phyloP scores from a whole-genome alignment of 768 basidiomycete species.

The Pulveroboletus sp. region DNA sequence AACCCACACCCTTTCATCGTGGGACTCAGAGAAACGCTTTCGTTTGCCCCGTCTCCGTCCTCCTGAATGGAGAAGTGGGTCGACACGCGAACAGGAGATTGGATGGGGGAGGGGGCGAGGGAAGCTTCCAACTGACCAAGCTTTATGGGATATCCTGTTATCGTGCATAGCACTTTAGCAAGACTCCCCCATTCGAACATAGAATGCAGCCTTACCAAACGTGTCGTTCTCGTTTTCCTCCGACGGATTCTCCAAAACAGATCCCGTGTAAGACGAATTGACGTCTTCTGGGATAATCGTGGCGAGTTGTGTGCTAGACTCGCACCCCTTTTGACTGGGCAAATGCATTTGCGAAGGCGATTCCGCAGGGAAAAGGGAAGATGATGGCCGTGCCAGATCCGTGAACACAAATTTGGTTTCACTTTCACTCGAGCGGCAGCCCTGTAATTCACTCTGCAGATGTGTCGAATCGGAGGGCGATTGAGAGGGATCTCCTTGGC shows the following conservation, averaged over 20 bases:
- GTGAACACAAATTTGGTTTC: slow-evolving; percentile 14
- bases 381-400: slow-evolving; percentile 14
- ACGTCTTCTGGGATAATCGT: slow-evolving; percentile 24
- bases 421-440: slow-evolving; percentile 10
- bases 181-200: not conserved
- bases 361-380: slow-evolving; percentile 13
- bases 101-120: slow-evolving; percentile 12
- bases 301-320: not conserved
- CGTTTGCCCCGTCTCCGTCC: slow-evolving; percentile 8
- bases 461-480: slow-evolving; percentile 9
- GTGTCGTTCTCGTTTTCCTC: slow-evolving; percentile 26
- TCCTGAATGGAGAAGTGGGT: slow-evolving; percentile 22
- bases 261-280: slow-evolving; percentile 20
- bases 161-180: not conserved
- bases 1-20: slow-evolving; percentile 19
- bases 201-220: slow-evolving; percentile 19
- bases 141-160: slow-evolving; percentile 23
- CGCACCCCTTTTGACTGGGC: slow-evolving; percentile 6
- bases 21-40: slow-evolving; percentile 6
- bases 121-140: slow-evolving; percentile 14
- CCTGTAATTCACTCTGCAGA: slow-evolving; percentile 8
- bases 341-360: slow-evolving; percentile 5
- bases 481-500: slow-evolving; percentile 13
- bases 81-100: slow-evolving; percentile 12
- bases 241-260: slow-evolving; percentile 10